A percentile compares a stretch with the other conserved stretches of the same genome.
These are phyloP conservation scores for Morella rubra DNA, from an alignment of 306 rosid genomes.

Conservation along the genomic window DNA sequence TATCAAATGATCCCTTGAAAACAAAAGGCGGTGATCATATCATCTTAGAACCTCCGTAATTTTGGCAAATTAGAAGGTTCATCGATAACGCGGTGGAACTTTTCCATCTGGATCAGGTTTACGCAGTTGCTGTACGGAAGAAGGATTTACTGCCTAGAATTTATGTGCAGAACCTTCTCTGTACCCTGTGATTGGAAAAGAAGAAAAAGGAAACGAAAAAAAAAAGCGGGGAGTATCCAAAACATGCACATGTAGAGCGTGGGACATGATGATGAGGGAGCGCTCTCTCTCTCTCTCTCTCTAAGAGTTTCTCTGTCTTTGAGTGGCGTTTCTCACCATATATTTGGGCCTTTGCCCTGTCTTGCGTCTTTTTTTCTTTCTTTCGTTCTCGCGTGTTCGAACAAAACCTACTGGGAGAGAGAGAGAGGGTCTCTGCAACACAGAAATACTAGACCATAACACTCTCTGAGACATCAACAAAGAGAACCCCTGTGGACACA, in stretches of 20 bases:
- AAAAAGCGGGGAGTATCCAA: too few species aligned
- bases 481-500: background rate
- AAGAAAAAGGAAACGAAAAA: too few species aligned
- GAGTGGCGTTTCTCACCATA: background rate
- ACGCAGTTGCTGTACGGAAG: too few species aligned
- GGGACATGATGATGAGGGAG: background rate
- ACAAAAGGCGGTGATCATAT: too few species aligned
- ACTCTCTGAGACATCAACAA: background rate
- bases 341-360: background rate
- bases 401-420: slow-evolving; percentile 15
- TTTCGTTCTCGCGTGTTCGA: slow-evolving; percentile 39
- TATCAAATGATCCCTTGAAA: too few species aligned
- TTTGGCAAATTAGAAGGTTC: too few species aligned
- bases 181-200: too few species aligned
- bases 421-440: slow-evolving; percentile 22
- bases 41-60: too few species aligned
- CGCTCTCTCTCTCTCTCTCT: background rate
- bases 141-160: too few species aligned
- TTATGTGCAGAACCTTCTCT: too few species aligned
- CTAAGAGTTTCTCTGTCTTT: background rate
- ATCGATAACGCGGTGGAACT: too few species aligned
- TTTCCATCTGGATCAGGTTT: too few species aligned
- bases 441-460: background rate
- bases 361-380: background rate
- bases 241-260: background rate